Conservation (phyloP, 2,329 filamentous ascomycete species). For the Bipolaris bicolor region DNA sequence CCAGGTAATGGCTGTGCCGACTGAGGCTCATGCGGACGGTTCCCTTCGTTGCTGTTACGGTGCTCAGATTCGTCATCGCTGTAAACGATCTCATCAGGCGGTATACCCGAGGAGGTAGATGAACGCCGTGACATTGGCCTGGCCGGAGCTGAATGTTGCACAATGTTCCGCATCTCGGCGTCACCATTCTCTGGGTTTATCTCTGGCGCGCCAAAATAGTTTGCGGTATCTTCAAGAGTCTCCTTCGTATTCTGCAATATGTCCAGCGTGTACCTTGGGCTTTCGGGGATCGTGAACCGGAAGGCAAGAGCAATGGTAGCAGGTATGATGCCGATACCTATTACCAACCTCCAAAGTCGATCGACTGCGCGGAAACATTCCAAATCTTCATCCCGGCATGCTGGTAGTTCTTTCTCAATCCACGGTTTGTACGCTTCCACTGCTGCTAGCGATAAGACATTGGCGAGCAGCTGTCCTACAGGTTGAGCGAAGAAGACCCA, state of each 20-base stretch:
- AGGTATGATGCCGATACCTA: slow-evolving; percentile 50
- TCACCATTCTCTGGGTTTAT: slow-evolving; percentile 33
- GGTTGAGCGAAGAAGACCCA: slow-evolving; percentile 53
- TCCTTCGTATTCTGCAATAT: slow-evolving; percentile 45
- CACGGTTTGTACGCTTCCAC: slow-evolving; percentile 35
- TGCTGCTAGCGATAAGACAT: slow-evolving; percentile 38
- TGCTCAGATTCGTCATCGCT: slow-evolving; percentile 36
- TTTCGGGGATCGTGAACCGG: slow-evolving; percentile 51
- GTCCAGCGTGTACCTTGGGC: slow-evolving; percentile 50
- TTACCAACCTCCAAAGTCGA: slow-evolving; percentile 49
- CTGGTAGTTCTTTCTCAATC: slow-evolving; percentile 25
- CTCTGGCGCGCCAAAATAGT: slow-evolving; percentile 39
- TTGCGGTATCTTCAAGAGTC: slow-evolving; percentile 43
- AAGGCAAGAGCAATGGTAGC: slow-evolving; percentile 41
- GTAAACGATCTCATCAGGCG: slow-evolving; percentile 33
- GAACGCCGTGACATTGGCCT: slow-evolving; percentile 21
- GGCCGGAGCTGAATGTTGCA: slow-evolving; percentile 12
- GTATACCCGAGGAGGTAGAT: slow-evolving; percentile 34
- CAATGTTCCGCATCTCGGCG: slow-evolving; percentile 35
- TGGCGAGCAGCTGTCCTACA: slow-evolving; percentile 47
- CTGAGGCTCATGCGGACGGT: slow-evolving; percentile 5
- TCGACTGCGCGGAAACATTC: slow-evolving; percentile 45
- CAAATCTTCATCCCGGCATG: slow-evolving; percentile 26
- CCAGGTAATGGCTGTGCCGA: slow-evolving; percentile 26
- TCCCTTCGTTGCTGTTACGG: slow-evolving; percentile 16